Base-by-base conservation (phyloP, 2,329 filamentous ascomycete species). In the Stagonosporopsis vannaccii region DNA sequence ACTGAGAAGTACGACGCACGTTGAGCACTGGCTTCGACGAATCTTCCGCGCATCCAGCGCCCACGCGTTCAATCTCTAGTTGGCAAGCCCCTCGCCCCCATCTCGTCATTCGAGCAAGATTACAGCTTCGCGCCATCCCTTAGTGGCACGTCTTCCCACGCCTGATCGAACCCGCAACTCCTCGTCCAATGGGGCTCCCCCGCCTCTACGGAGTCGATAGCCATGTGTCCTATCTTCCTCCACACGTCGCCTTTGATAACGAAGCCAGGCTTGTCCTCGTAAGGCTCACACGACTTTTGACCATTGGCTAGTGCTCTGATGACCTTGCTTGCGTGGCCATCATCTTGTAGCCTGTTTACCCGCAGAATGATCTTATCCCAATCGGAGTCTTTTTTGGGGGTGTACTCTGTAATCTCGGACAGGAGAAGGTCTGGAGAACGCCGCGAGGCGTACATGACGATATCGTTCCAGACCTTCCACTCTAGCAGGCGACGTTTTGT, bases 321-420 rank as follows among this genome's bases (percentile, higher is more conserved):
- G 5, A 96, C 77, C 75, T 97, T 97, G 50, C 87, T 81, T 9
- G 86, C 82, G 76, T 98, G 94, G 0, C 93, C 92, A 74, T 97
- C 92, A 63, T 97, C 93, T 0, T 82, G 69, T 20, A 80, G 70
- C 32, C 66, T 63, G 50, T 81, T 81, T 45, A 76, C 83, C 47
- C 72, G 79, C 58, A 75, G 69, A 58, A 82, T 78, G 40, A 83
- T 68, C 19, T 68, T 75, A 37, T 75, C 75, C 83, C 80, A 82
- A 37, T 20, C 47, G 0, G 61, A 58, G n/a, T 61, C 51, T 6
- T 57, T 36, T 52, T 78, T 83, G 0, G 87, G 83, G 1, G 77
- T 73, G 68, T 95, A 94, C 0, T 75, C 70, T 0, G 73, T 75
- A 49, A 96, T 83, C 43, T 87, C 82, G 3, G 87, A 80, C 0